phyloP scores from a whole-genome alignment of 208 protist genomes.

The Tritrichomonas foetus region DNA sequence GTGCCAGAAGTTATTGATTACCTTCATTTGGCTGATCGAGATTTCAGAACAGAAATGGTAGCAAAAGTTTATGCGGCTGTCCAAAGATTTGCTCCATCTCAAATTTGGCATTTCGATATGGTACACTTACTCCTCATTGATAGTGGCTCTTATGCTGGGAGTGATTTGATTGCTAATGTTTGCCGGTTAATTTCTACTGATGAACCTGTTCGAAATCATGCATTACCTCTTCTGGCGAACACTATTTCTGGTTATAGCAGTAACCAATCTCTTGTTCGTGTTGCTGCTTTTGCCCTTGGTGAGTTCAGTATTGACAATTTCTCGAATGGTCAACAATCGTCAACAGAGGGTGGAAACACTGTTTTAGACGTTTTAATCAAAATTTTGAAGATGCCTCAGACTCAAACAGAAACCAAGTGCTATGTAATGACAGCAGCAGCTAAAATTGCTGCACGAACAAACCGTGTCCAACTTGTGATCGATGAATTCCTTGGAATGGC shows the following conservation, averaged over 20 bases:
- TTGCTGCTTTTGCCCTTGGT: neutral
- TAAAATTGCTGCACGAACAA: neutral
- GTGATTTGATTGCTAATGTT: neutral
- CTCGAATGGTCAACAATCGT: no score
- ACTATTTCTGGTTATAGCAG: neutral
- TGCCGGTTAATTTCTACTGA: neutral
- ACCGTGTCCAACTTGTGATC: neutral
- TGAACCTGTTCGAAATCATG: neutral
- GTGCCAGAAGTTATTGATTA: neutral
- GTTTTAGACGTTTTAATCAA: neutral
- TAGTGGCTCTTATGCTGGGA: neutral
- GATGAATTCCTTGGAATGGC: neutral
- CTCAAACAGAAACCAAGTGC: neutral
- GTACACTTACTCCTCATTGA: neutral
- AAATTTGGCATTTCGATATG: neutral
- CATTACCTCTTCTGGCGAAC: neutral
- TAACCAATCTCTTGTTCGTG: neutral
- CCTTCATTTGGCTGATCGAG: neutral
- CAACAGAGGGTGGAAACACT: neutral
- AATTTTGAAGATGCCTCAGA: neutral
- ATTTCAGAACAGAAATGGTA: neutral
- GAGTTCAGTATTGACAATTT: neutral
- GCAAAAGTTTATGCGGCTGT: neutral
- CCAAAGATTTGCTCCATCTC: neutral
- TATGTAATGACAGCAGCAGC: neutral